Percentiles rank a stretch among this genome's conserved stretches.
Evolutionary conservation across 495 filamentous ascomycete genomes (phyloP).

Genomic region (Daldinia caldariorum): DNA sequence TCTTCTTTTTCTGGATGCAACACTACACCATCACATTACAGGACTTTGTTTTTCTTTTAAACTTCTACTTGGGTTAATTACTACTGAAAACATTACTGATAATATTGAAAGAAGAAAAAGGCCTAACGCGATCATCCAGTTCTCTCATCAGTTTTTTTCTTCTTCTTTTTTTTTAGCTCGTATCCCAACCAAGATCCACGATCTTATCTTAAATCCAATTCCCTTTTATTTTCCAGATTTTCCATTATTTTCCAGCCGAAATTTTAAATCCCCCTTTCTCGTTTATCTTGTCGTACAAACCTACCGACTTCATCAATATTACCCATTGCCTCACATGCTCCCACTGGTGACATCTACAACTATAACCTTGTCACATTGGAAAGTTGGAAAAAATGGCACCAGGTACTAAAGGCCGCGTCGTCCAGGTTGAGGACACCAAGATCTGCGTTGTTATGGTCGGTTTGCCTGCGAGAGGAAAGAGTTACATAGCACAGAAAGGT

Average conservation of each 20-base stretch:
- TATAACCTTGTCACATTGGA: constrained; percentile 23
- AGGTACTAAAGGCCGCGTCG: constrained; percentile 58
- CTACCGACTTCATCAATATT: neutral
- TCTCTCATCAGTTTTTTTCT: neutral
- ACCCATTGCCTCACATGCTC: constrained; percentile 38
- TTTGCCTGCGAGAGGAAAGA: constrained; percentile 93
- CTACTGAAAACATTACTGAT: neutral
- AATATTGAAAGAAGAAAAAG: neutral
- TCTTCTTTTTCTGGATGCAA: constrained; percentile 36
- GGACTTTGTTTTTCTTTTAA: neutral
- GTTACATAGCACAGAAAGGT: constrained; percentile 97
- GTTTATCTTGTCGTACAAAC: constrained; percentile 7
- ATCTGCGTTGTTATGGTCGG: constrained; percentile 99
- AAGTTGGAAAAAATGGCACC: constrained; percentile 54
- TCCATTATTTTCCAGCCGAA: neutral
- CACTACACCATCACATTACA: constrained; percentile 1
- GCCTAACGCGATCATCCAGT: neutral
- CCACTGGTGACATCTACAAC: constrained; percentile 12
- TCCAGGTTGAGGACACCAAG: constrained; percentile 89
- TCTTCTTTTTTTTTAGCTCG: neutral
- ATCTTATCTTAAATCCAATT: constrained; percentile 14
- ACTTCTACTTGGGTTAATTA: neutral
- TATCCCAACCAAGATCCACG: neutral
- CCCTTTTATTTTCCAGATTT: constrained; percentile 9
- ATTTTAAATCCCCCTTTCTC: neutral